A percentile compares a stretch with the other conserved stretches of the same genome.
phyloP scores from a whole-genome alignment of 495 filamentous ascomycete genomes.

The Neurospora pannonica region DNA sequence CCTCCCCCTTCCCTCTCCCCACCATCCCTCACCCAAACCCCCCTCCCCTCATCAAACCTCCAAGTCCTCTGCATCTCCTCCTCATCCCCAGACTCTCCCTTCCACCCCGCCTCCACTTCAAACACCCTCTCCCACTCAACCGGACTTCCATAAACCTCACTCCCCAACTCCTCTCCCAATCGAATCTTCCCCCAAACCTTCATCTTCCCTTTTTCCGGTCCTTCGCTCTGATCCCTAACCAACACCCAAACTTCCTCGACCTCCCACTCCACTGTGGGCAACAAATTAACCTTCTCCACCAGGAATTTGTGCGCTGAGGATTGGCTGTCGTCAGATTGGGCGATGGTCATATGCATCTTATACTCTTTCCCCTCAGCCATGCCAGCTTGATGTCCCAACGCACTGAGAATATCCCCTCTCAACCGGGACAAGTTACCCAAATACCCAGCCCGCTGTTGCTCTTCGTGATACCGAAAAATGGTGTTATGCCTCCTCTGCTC shows the following conservation, averaged over 20 bases:
- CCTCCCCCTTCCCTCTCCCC: constrained; percentile 1
- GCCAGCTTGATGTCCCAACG: constrained; percentile 11
- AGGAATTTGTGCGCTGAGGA: constrained; percentile 29
- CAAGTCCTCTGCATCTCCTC: constrained; percentile 3
- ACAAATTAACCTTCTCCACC: constrained; percentile 31
- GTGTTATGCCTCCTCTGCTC: constrained; percentile 32
- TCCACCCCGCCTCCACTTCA: neutral
- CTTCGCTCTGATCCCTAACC: constrained; percentile 27
- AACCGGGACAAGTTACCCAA: constrained; percentile 7
- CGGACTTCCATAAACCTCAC: neutral
- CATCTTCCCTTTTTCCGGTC: constrained; percentile 21
- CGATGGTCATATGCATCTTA: constrained; percentile 44
- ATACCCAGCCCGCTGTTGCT: neutral
- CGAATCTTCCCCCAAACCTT: constrained; percentile 38
- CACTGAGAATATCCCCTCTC: constrained; percentile 10
- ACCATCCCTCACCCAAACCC: neutral
- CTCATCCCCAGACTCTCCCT: neutral
- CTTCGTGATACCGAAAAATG: constrained; percentile 28
- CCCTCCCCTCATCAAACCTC: neutral
- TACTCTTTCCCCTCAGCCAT: neutral
- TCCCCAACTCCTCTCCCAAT: neutral
- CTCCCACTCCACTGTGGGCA: constrained; percentile 34
- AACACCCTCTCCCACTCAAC: constrained; percentile 13
- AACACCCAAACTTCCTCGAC: constrained; percentile 36
- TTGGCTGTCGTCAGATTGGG: constrained; percentile 35